Conservation (phyloP, 2,329 filamentous ascomycete species). For the Amesomyces nigricolor region DNA sequence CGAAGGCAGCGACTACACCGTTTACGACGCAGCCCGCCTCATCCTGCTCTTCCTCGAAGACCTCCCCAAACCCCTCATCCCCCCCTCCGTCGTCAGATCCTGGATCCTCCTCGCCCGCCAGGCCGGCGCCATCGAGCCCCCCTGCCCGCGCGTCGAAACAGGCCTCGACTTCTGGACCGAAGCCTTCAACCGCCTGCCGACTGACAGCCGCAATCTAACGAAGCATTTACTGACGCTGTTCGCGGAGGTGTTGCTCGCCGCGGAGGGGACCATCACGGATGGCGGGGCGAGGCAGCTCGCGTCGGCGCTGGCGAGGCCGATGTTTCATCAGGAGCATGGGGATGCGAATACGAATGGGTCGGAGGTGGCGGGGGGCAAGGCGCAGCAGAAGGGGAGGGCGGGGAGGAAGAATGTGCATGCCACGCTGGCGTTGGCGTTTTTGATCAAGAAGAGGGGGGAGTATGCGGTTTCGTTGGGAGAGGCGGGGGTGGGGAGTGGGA, state of each 20-base stretch:
- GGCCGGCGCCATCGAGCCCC: constrained; percentile 24
- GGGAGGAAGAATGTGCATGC: constrained; percentile 20
- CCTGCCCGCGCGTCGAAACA: constrained; percentile 21
- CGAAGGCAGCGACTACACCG: constrained; percentile 20
- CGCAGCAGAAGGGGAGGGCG: constrained; percentile 3
- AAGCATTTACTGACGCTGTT: constrained; percentile 25
- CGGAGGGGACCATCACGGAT: constrained; percentile 8
- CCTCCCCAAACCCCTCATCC: constrained; percentile 24
- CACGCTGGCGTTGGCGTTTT: constrained; percentile 24
- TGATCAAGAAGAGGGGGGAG: constrained; percentile 25
- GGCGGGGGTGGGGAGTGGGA: neutral
- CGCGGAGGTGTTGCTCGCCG: constrained; percentile 20
- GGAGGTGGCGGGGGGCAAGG: neutral
- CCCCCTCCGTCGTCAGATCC: constrained; percentile 18
- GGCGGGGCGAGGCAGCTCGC: constrained; percentile 22
- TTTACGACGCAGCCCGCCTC: constrained; percentile 23
- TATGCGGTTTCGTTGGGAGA: constrained; percentile 16
- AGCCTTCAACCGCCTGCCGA: constrained; percentile 25
- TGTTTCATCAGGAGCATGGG: constrained; percentile 22
- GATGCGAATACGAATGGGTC: neutral
- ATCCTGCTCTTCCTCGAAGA: constrained; percentile 23
- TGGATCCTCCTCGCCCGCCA: constrained; percentile 26
- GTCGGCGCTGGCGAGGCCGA: constrained; percentile 18
- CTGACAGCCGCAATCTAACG: constrained; percentile 22
- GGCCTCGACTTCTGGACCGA: constrained; percentile 27